Percentiles rank a stretch among this genome's conserved stretches.
phyloP scores from a whole-genome alignment of 2,329 filamentous ascomycete species.

The Claviceps africana region DNA sequence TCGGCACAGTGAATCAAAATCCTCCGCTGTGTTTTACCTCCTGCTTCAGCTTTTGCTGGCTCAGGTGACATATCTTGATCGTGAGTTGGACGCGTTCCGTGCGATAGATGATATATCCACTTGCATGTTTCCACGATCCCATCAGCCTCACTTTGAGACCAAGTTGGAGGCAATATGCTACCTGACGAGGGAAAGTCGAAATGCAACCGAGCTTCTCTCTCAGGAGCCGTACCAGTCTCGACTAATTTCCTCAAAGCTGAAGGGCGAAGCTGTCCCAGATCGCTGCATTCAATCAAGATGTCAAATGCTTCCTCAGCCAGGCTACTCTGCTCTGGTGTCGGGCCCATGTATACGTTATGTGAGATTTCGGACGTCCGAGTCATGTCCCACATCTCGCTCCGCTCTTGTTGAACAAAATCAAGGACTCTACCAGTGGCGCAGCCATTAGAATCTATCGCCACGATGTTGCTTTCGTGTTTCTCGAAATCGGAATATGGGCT shows the following conservation, averaged over 20 bases:
- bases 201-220: conserved; percentile 20
- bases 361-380: conserved; percentile 79
- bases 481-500: conserved; percentile 61
- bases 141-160: conserved; percentile 70
- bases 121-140: conserved; percentile 73
- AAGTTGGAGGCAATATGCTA: conserved; percentile 75
- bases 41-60: conserved; percentile 7
- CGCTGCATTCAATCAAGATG: conserved; percentile 76
- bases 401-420: conserved; percentile 82
- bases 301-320: conserved; percentile 55
- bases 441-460: conserved; percentile 62
- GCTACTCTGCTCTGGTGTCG: conserved; percentile 58
- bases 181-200: conserved; percentile 86
- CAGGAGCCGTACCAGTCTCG: conserved; percentile 30
- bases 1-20: conserved; percentile 89
- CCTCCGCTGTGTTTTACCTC: conserved; percentile 36
- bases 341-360: conserved; percentile 79
- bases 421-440: conserved; percentile 61
- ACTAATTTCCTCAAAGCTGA: conserved; percentile 50
- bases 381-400: conserved; percentile 88
- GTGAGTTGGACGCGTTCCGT: conserved; percentile 36
- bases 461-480: conserved; percentile 49
- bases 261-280: conserved; percentile 64
- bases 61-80: conserved; percentile 12
- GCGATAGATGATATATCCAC: conserved; percentile 77